A percentile compares a stretch with the other conserved stretches of the same genome.
These are phyloP conservation scores for Lactarius akahatsu DNA, from an alignment of 768 basidiomycete genomes.

Conservation along the genomic window DNA sequence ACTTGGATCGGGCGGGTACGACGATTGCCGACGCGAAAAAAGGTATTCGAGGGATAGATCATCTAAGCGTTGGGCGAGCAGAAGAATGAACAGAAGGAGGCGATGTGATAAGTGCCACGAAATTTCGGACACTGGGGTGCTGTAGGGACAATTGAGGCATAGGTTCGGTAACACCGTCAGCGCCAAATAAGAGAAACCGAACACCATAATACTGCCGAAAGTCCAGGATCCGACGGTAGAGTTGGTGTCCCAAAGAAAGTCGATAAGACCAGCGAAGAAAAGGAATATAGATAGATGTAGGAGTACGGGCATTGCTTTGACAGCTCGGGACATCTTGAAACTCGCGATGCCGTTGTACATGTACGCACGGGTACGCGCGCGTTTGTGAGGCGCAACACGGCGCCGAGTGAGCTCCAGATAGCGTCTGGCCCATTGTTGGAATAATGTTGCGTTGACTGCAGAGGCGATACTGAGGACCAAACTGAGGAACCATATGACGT, in stretches of 20 bases:
- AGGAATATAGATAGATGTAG: background rate
- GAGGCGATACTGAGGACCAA: background rate
- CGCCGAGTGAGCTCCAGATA: constrained; percentile 1
- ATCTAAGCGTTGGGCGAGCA: background rate
- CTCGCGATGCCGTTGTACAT: background rate
- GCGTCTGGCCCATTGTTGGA: background rate
- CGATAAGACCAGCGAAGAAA: background rate
- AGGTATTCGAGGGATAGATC: background rate
- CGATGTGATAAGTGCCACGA: background rate
- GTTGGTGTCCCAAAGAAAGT: background rate
- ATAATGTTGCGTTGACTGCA: background rate
- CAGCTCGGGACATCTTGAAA: background rate
- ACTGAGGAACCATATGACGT: constrained; percentile 12
- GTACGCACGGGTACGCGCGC: background rate
- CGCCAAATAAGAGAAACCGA: background rate
- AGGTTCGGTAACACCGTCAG: background rate
- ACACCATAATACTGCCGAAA: too few species aligned
- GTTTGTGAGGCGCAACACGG: background rate
- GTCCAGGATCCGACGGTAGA: background rate
- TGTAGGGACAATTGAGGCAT: constrained; percentile 7
- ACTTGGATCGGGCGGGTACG: background rate
- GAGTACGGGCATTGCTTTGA: background rate
- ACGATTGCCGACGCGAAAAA: background rate
- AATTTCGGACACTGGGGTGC: constrained; percentile 13
- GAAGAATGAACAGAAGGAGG: background rate